phyloP scores from a whole-genome alignment of 2,329 filamentous ascomycete species.

The Trichophyton schoenleinii region DNA sequence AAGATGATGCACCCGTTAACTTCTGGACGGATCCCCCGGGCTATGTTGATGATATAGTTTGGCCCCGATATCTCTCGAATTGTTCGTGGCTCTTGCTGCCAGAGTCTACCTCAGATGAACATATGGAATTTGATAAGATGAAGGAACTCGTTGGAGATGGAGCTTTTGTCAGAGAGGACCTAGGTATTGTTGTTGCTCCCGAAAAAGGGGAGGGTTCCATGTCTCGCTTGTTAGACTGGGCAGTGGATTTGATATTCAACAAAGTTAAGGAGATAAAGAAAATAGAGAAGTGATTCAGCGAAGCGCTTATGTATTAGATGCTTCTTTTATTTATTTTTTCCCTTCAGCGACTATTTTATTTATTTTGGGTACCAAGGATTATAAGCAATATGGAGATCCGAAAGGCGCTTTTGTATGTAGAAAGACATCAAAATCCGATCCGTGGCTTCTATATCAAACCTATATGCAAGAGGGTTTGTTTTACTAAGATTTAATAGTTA shows the following conservation, averaged over 20 bases:
- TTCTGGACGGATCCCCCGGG: slow-evolving; percentile 94
- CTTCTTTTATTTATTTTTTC: background rate
- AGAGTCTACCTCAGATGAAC: slow-evolving; percentile 37
- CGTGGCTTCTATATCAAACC: background rate
- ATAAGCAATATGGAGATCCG: background rate
- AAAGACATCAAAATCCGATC: background rate
- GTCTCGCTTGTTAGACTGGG: slow-evolving; percentile 53
- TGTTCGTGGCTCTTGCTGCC: slow-evolving; percentile 68
- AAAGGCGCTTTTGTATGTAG: background rate
- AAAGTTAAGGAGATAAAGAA: slow-evolving; percentile 13
- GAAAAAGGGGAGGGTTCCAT: slow-evolving; percentile 46
- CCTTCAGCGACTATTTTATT: background rate
- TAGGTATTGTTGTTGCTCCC: slow-evolving; percentile 36
- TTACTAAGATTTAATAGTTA: background rate
- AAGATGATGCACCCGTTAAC: slow-evolving; percentile 44
- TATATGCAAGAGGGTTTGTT: background rate
- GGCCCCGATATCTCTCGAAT: slow-evolving; percentile 80
- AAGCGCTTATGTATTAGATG: background rate
- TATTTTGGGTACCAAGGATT: background rate
- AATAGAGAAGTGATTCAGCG: background rate
- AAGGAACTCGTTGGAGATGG: slow-evolving; percentile 24
- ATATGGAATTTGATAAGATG: slow-evolving; percentile 17
- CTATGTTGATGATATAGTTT: slow-evolving; percentile 88
- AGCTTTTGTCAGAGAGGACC: slow-evolving; percentile 34
- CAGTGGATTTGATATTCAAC: slow-evolving; percentile 49